Evolutionary conservation across 2,329 filamentous ascomycete genomes (phyloP), one percentile per base, ranked within the genome.

Genomic region (Diaporthe sp.): DNA sequence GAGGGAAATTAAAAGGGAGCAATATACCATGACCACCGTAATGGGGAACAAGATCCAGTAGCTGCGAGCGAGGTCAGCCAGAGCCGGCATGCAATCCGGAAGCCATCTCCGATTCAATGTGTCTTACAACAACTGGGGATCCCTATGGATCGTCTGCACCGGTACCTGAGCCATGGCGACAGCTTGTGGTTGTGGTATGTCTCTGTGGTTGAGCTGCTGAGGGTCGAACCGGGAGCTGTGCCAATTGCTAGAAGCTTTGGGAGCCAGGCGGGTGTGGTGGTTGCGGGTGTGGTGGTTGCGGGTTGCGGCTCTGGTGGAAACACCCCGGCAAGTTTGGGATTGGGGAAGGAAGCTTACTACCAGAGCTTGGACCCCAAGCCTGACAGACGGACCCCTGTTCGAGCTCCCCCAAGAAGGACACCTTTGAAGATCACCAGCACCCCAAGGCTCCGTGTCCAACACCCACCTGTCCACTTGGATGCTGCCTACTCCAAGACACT

Each of bases 21-120:
- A 19, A 30, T 50, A 87, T 78, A 94, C 93, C 97, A 99, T 99
- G 82, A 99, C 97, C 80, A 98, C 89, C 61, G 96, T 98, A 84
- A 99, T 99, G 77, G 97, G 97, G 77, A 98, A 93, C 76, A 99
- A 89, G 85, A 99, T 99, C 97, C 97, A 99, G 89, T 98, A 98
- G 87, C 97, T 99, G 81, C 72, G 38, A 75, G 28, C 68, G 54
- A 4, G 58, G 71, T 78, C 52, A 79, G 77, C 75, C 77, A 57
- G 8, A 19, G n/a, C n/a, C n/a, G 47, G 33, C n/a, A 68, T 22
- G 33, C 38, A 30, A 77, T 66, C 57, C 47, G 28, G 52, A 71
- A 57, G 13, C 2, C 10, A 9, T 60, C 38, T 35, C 9, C 12
- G 33, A 60, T 40, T 52, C 30, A 19, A 47, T 35, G 73, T 79